Evolutionary conservation across 2,329 filamentous ascomycete species (phyloP).

Genomic region (Aspergillus oerlinghausenensis): DNA sequence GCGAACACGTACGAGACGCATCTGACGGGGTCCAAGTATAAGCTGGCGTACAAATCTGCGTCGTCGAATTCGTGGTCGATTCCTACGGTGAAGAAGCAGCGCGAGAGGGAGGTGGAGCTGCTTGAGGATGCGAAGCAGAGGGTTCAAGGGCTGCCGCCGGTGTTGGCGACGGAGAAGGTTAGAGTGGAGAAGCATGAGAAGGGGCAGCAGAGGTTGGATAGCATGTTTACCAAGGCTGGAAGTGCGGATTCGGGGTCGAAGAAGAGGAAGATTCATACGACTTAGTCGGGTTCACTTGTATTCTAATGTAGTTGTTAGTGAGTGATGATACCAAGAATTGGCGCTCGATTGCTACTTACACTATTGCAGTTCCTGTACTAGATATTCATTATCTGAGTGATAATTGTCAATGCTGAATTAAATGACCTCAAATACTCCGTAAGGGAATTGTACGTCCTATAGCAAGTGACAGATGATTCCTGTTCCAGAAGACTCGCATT

Average conservation of each 20-base stretch:
- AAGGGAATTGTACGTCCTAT: too few relatives aligned
- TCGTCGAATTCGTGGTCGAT: constrained; percentile 30
- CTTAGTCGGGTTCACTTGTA: neutral
- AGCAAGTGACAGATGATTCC: too few relatives aligned
- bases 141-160: constrained; percentile 30
- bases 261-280: constrained; percentile 16
- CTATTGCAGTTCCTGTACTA: neutral
- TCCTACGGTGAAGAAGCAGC: constrained; percentile 30
- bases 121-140: constrained; percentile 31
- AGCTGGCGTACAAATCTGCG: constrained; percentile 30
- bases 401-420: too few relatives aligned
- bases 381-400: too few relatives aligned
- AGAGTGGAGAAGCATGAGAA: constrained; percentile 28
- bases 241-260: neutral
- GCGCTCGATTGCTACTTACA: neutral
- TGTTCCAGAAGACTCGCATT: neutral
- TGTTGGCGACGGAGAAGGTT: constrained; percentile 29
- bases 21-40: constrained; percentile 32
- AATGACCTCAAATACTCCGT: too few relatives aligned
- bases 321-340: neutral
- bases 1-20: constrained; percentile 35
- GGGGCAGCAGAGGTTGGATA: constrained; percentile 29
- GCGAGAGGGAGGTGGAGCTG: constrained; percentile 30
- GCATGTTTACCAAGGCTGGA: constrained; percentile 21
- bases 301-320: neutral